These are phyloP conservation scores for Komagataella populi DNA, from an alignment of 805 yeast genomes.

Conservation along the genomic window DNA sequence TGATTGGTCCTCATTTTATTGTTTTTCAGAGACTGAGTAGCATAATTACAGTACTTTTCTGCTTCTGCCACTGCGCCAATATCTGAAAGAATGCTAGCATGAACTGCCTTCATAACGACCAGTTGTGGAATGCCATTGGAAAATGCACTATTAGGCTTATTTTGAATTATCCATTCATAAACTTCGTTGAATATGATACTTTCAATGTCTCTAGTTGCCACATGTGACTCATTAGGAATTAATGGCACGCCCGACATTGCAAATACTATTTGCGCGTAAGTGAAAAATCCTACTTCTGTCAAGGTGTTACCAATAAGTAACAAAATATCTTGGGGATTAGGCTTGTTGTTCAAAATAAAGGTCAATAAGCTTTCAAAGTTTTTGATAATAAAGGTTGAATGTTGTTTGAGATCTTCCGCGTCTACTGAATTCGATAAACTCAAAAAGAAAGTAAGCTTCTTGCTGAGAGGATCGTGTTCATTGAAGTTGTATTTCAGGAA, in stretches of 20 bases:
- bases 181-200: slow-evolving; percentile 49
- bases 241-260: slow-evolving; percentile 16
- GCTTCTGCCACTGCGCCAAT: slow-evolving; percentile 45
- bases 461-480: slow-evolving; percentile 9
- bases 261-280: slow-evolving; percentile 25
- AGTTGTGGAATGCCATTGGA: slow-evolving; percentile 30
- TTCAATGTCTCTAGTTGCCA: slow-evolving; percentile 21
- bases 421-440: slow-evolving; percentile 8
- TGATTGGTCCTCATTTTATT: slow-evolving; percentile 22
- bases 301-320: slow-evolving; percentile 21
- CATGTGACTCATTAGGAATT: slow-evolving; percentile 5
- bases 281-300: slow-evolving; percentile 18
- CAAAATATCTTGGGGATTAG: slow-evolving; percentile 11
- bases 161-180: slow-evolving; percentile 40
- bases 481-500: slow-evolving; percentile 10
- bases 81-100: slow-evolving; percentile 61
- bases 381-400: slow-evolving; percentile 2
- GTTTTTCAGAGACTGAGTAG: slow-evolving; percentile 24
- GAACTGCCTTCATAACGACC: slow-evolving; percentile 45
- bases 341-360: slow-evolving; percentile 14
- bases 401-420: background rate
- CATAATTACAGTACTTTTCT: slow-evolving; percentile 45
- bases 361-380: slow-evolving; percentile 16
- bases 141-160: slow-evolving; percentile 18
- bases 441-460: slow-evolving; percentile 15